These are phyloP conservation scores for Chaetothyriales sp. DNA, from an alignment of 2,329 filamentous ascomycete species.

Conservation along the genomic window DNA sequence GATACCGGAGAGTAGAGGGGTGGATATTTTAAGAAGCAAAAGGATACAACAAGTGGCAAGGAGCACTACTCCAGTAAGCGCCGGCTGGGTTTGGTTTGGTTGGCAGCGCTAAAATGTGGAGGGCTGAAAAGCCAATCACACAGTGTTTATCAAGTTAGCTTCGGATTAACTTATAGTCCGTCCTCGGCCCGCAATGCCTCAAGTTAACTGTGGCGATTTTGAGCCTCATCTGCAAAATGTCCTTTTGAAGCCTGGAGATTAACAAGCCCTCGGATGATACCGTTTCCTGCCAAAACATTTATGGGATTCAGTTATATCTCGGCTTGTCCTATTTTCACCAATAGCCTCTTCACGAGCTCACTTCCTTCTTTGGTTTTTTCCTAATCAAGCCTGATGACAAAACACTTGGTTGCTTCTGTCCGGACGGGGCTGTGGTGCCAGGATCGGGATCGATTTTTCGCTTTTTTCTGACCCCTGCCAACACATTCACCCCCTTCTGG, in stretches of 20 bases:
- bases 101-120: neutral
- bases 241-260: too few relatives aligned
- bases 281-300: too few relatives aligned
- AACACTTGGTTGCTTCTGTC: neutral
- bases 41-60: neutral
- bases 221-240: neutral
- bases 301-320: too few relatives aligned
- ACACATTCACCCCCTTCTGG: slow-evolving; percentile 10
- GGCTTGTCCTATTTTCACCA: too few relatives aligned
- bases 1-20: neutral
- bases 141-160: neutral
- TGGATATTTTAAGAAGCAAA: neutral
- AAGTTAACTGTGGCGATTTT: neutral
- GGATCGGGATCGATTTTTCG: slow-evolving; percentile 10
- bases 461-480: slow-evolving; percentile 15
- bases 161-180: neutral
- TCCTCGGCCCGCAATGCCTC: too few relatives aligned
- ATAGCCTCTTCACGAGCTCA: neutral
- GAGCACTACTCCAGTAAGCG: neutral
- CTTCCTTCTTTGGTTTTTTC: slow-evolving; percentile 13
- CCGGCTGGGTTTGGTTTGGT: neutral
- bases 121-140: neutral
- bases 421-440: neutral
- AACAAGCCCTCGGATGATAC: too few relatives aligned
- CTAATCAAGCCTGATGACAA: slow-evolving; percentile 10